Conservation (phyloP, 73 alveolate genomes). For the Tetrahymena borealis region DNA sequence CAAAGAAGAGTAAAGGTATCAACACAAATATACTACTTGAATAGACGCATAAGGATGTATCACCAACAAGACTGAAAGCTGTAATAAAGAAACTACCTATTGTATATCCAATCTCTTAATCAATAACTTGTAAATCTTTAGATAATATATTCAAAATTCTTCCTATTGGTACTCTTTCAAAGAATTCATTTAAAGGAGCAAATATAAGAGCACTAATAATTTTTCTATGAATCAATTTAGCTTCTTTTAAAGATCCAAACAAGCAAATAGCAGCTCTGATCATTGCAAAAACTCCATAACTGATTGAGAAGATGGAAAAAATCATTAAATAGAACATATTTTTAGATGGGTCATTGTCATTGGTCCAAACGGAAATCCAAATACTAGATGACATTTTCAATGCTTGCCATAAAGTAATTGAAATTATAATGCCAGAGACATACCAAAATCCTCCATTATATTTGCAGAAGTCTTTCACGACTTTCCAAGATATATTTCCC, state of each 20-base stretch:
- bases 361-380: not conserved
- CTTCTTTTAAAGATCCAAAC: not conserved
- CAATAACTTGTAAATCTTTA: constrained; percentile 59
- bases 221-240: constrained; percentile 29
- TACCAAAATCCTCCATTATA: not conserved
- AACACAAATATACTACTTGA: constrained; percentile 5
- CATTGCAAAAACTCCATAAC: not conserved
- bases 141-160: constrained; percentile 86
- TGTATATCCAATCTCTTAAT: constrained; percentile 35
- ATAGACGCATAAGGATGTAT: not conserved
- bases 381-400: not conserved
- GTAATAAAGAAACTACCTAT: constrained; percentile 11
- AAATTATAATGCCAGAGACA: not conserved
- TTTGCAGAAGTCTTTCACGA: not conserved
- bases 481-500: not conserved
- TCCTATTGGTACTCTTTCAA: constrained; percentile 88
- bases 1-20: constrained; percentile 2
- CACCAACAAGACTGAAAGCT: not conserved
- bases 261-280: not conserved
- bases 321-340: not conserved
- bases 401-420: not conserved
- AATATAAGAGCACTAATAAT: constrained; percentile 35
- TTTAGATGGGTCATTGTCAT: not conserved
- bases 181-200: constrained; percentile 89
- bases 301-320: not conserved